A percentile compares a stretch with the other conserved stretches of the same genome.
Conservation (phyloP, 192 early-diverging fungal species). For the Backusella circina region DNA sequence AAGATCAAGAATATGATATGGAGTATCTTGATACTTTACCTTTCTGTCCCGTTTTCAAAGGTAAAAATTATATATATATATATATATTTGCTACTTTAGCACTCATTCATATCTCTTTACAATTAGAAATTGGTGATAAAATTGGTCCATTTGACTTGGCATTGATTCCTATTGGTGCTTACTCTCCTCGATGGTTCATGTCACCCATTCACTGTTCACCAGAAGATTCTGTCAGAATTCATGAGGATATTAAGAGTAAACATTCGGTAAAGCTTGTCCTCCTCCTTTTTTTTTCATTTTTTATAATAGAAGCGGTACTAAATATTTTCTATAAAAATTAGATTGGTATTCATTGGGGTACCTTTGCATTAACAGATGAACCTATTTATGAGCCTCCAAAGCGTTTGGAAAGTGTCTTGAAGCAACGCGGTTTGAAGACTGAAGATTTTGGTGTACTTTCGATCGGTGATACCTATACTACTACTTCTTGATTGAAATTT, state of each 20-base stretch:
- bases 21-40: slow-evolving; percentile 37
- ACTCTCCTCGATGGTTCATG: slow-evolving; percentile 71
- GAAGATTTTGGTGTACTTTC: slow-evolving; percentile 41
- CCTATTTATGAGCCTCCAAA: slow-evolving; percentile 63
- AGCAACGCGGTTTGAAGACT: slow-evolving; percentile 43
- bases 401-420: slow-evolving; percentile 53
- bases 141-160: slow-evolving; percentile 72
- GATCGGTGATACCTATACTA: slow-evolving; percentile 46
- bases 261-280: slow-evolving; percentile 31
- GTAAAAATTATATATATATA: background rate
- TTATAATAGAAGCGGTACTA: background rate
- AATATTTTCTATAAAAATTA: background rate
- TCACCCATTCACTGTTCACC: slow-evolving; percentile 74
- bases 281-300: background rate
- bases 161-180: slow-evolving; percentile 85
- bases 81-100: background rate
- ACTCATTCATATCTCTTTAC: background rate
- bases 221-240: slow-evolving; percentile 76
- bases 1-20: slow-evolving; percentile 35
- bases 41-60: slow-evolving; percentile 79
- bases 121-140: slow-evolving; percentile 61
- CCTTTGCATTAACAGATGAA: slow-evolving; percentile 75
- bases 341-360: slow-evolving; percentile 86
- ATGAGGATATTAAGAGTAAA: slow-evolving; percentile 66
- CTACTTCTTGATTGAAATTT: background rate